phyloP scores from a whole-genome alignment of 331 rosid genomes.

The Telfairia occidentalis region DNA sequence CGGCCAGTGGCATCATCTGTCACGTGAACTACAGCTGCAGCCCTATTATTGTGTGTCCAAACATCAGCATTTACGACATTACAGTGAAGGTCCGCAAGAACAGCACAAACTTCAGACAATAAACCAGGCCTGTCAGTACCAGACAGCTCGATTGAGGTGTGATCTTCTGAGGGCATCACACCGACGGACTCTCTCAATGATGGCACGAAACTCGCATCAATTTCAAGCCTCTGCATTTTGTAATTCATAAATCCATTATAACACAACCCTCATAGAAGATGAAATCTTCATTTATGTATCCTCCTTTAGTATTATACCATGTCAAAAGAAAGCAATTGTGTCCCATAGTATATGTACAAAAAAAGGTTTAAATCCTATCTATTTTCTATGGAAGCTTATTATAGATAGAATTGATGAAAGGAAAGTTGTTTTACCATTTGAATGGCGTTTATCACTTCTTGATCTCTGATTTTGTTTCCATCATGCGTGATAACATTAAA shows the following conservation, averaged over 20 bases:
- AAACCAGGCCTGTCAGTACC: conserved; percentile 93
- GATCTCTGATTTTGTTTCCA: conserved; percentile 78
- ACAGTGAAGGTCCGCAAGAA: conserved; percentile 80
- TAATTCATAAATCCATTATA: not conserved
- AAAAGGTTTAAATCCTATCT: too few species aligned
- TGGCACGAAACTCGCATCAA: conserved; percentile 53
- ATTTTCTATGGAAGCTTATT: not conserved
- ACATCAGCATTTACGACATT: conserved; percentile 79
- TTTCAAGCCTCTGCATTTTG: conserved; percentile 59
- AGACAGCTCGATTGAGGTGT: conserved; percentile 80
- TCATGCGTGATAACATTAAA: conserved; percentile 63
- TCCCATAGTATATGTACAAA: not conserved
- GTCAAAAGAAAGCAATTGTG: too few species aligned
- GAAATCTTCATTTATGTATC: not conserved
- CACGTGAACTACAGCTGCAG: conserved; percentile 86
- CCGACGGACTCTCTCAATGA: conserved; percentile 82
- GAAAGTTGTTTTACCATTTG: conserved; percentile 49
- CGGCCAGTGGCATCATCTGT: conserved; percentile 54
- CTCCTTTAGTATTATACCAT: too few species aligned
- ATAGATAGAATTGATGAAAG: not conserved
- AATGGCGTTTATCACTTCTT: conserved; percentile 63
- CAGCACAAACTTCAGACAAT: conserved; percentile 89
- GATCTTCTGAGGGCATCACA: conserved; percentile 75
- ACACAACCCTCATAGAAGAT: not conserved
- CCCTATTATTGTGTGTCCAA: conserved; percentile 88